These are phyloP conservation scores for Candida awuae DNA, from an alignment of 805 yeast species.

Conservation along the genomic window DNA sequence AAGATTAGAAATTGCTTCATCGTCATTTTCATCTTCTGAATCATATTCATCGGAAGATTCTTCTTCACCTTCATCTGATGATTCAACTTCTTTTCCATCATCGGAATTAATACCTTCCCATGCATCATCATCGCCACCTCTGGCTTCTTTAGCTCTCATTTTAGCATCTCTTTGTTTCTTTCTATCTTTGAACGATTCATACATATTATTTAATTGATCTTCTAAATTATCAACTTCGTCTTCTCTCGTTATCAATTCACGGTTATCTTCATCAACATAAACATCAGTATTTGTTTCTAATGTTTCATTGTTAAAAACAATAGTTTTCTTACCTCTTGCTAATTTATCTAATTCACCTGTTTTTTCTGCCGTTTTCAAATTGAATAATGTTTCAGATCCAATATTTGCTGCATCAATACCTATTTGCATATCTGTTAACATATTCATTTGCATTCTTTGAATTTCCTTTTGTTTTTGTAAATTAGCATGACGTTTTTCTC, in stretches of 20 bases:
- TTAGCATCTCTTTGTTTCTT: conserved; percentile 64
- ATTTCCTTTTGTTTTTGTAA: conserved; percentile 84
- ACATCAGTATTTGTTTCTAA: conserved; percentile 40
- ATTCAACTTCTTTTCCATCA: conserved; percentile 31
- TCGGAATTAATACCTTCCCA: conserved; percentile 66
- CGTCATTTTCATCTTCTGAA: conserved; percentile 51
- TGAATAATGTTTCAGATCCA: conserved; percentile 76
- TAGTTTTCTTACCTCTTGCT: conserved; percentile 64
- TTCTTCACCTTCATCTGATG: conserved; percentile 25
- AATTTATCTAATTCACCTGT: conserved; percentile 72
- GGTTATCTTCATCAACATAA: conserved; percentile 17
- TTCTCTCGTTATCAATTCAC: conserved; percentile 25
- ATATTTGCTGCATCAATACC: conserved; percentile 86
- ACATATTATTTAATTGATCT: conserved; percentile 76
- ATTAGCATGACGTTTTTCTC: conserved; percentile 77
- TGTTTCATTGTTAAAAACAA: conserved; percentile 50
- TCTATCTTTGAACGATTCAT: conserved; percentile 56
- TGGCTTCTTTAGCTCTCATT: conserved; percentile 56
- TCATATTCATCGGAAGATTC: conserved; percentile 39
- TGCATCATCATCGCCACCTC: conserved; percentile 64
- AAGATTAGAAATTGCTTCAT: conserved; percentile 55
- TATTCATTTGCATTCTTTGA: conserved; percentile 88
- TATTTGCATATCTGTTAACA: conserved; percentile 86
- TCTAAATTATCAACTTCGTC: conserved; percentile 67
- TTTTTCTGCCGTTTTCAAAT: conserved; percentile 75